Percentiles rank a stretch among this genome's conserved stretches.
These are phyloP conservation scores for Balansia obtecta DNA, from an alignment of 2,329 filamentous ascomycete genomes.

Conservation along the genomic window DNA sequence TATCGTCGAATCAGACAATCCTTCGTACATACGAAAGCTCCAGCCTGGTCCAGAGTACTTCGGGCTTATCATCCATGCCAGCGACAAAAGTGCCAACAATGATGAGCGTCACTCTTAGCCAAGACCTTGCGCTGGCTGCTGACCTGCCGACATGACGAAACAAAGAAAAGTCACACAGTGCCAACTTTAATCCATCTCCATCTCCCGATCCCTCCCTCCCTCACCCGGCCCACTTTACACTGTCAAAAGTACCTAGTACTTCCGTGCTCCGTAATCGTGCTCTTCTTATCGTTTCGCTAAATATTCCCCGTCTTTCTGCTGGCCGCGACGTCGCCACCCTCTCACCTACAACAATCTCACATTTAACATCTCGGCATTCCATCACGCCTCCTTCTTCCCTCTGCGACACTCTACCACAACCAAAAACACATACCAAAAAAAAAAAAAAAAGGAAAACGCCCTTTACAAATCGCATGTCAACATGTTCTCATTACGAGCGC, in stretches of 20 bases:
- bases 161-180: not conserved
- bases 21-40: too few relatives aligned
- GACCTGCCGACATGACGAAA: too few relatives aligned
- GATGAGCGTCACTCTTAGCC: too few relatives aligned
- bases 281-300: too few relatives aligned
- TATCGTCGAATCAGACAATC: too few relatives aligned
- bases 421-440: not conserved
- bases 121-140: too few relatives aligned
- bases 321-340: conserved; percentile 4
- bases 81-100: too few relatives aligned
- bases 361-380: conserved; percentile 2
- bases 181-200: not conserved
- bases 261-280: too few relatives aligned
- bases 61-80: too few relatives aligned
- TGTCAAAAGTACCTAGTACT: too few relatives aligned
- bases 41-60: too few relatives aligned
- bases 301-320: not conserved
- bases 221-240: too few relatives aligned
- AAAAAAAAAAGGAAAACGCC: not conserved
- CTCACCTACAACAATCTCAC: not conserved
- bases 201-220: not conserved
- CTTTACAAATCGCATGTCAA: not conserved
- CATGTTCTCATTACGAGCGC: conserved; percentile 10
- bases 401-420: not conserved
- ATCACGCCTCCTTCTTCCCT: not conserved